These are phyloP conservation scores for Ustilago curta DNA, from an alignment of 1,284 basidiomycete genomes.

Conservation along the genomic window DNA sequence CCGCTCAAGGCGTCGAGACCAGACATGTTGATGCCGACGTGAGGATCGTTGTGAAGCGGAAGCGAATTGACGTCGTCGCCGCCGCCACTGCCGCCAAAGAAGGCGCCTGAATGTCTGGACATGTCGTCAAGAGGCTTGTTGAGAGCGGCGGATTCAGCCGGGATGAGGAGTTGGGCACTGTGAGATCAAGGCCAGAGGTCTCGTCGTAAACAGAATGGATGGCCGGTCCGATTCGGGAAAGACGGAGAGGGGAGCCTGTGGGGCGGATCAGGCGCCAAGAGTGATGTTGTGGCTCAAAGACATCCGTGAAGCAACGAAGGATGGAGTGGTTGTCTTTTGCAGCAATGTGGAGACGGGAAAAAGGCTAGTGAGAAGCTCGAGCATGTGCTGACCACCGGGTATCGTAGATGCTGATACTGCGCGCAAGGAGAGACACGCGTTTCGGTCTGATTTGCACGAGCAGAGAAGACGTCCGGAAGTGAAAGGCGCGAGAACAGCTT, in stretches of 20 bases:
- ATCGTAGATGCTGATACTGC: too few species aligned
- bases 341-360: not conserved
- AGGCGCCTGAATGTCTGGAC: slow-evolving; percentile 48
- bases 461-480: too few species aligned
- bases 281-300: slow-evolving; percentile 7
- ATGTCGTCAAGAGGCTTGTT: slow-evolving; percentile 6
- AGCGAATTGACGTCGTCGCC: slow-evolving; percentile 39
- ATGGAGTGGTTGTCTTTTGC: not conserved
- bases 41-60: slow-evolving; percentile 45
- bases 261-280: slow-evolving; percentile 22
- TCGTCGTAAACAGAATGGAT: slow-evolving; percentile 2
- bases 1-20: slow-evolving; percentile 26
- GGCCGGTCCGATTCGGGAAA: slow-evolving; percentile 9
- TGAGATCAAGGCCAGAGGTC: not conserved
- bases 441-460: too few species aligned
- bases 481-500: too few species aligned
- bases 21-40: slow-evolving; percentile 56
- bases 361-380: not conserved
- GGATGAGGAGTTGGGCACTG: not conserved
- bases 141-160: not conserved
- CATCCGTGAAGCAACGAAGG: slow-evolving; percentile 21
- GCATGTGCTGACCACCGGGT: not conserved
- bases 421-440: too few species aligned
- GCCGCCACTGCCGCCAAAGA: slow-evolving; percentile 42
- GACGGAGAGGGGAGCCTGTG: slow-evolving; percentile 14